Evolutionary conservation across 306 rosid genomes (phyloP).

Genomic region (Rosa multiflora): DNA sequence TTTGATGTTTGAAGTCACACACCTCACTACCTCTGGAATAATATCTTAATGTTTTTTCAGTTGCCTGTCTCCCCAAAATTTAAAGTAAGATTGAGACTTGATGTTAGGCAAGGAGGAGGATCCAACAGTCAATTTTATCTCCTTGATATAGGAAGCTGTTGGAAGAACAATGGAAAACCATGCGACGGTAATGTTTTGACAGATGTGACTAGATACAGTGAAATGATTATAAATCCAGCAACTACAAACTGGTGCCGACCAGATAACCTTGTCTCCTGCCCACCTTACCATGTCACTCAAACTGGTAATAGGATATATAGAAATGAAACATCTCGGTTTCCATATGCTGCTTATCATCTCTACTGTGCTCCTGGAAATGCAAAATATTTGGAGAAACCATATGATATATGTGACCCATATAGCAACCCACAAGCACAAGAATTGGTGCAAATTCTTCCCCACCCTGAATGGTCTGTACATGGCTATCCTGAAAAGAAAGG

Average conservation of each 20-base stretch:
- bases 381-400: constrained; percentile 39
- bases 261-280: constrained; percentile 46
- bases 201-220: constrained; percentile 53
- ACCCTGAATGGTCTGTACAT: constrained; percentile 57
- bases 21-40: neutral
- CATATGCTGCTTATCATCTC: constrained; percentile 55
- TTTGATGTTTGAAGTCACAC: neutral
- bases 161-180: constrained; percentile 56
- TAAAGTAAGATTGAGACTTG: constrained; percentile 44
- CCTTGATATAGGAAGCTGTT: constrained; percentile 53
- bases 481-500: constrained; percentile 53
- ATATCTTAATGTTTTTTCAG: constrained; percentile 21
- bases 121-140: constrained; percentile 47
- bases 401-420: constrained; percentile 55
- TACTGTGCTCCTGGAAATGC: constrained; percentile 57
- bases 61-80: constrained; percentile 52
- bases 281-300: constrained; percentile 44
- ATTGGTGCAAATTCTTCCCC: constrained; percentile 58
- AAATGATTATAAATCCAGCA: constrained; percentile 55
- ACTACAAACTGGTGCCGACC: constrained; percentile 42
- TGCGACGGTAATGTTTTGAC: constrained; percentile 46
- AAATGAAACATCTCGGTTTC: constrained; percentile 53
- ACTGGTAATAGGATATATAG: constrained; percentile 41
- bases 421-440: constrained; percentile 65
- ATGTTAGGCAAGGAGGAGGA: constrained; percentile 51